Base-by-base conservation (phyloP, 805 yeast species). In the Millerago galiae region DNA sequence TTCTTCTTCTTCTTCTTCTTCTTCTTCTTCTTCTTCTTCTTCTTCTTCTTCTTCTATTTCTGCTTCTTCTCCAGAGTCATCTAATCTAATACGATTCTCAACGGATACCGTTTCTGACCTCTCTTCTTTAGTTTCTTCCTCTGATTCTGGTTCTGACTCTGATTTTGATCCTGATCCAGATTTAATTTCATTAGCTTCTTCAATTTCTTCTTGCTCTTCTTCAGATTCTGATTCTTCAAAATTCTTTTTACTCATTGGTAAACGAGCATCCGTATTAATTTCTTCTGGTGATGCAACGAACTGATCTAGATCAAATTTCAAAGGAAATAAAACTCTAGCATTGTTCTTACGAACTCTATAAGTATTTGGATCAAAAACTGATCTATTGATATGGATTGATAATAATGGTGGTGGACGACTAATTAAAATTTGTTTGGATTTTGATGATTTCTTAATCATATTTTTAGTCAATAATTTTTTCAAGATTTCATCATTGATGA, bases 291-390 rank as follows among this genome's bases (percentile, higher is more conserved):
- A 81, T 2, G 86, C 87, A 18, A 82, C 80, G 65, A 74, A 89
- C 17, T 75, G 78, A 11, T 79, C 68, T 54, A 90, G 65, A 56
- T 88, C 81, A 46, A 91, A 65, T 35, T 71, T 67, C 34, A 76
- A 55, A 4, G 95, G 91, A 66, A 89, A 89, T 10, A 75, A 62
- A n/a, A 91, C 91, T 40, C 77, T 75, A 5, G 96, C 83, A 38
- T 85, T 78, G 59, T 90, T 90, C 60, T 91, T 91, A 49, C 86
- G 75, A 24, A 88, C 83, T 70, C 75, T 77, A 46, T 85, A 93
- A 0, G 95, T 84, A 43, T 77, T 68, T 42, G 93, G 86, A 61
- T 91, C 97, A 61, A 89, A 91, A 12, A 87, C 96, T 2, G 96
- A 87, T 56, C 99, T 76, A 60, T 91, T 91, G 48, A 91, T 83